Evolutionary conservation across 805 yeast species (phyloP).

Genomic region (Jamesozyma jinghongensis): DNA sequence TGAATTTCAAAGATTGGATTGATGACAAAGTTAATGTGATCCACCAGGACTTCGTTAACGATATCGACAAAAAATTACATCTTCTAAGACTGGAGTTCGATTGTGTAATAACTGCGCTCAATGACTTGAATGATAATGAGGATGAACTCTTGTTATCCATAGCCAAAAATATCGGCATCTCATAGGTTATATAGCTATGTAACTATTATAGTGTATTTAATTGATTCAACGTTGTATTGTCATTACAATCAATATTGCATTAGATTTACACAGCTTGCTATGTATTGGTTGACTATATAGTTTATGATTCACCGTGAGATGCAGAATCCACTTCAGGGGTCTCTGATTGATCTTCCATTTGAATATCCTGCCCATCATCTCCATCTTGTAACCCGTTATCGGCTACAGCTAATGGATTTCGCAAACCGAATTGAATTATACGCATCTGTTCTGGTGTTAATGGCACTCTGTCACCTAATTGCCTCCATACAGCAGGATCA

Average conservation of each 20-base stretch:
- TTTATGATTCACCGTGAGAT: slow-evolving; percentile 1
- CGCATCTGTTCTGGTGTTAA: slow-evolving; percentile 22
- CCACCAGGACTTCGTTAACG: slow-evolving; percentile 39
- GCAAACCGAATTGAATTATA: slow-evolving; percentile 20
- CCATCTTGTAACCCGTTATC: slow-evolving; percentile 2
- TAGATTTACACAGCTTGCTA: no score
- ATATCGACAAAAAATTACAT: slow-evolving; percentile 43
- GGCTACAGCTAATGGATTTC: slow-evolving; percentile 11
- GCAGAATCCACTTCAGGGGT: slow-evolving; percentile 24
- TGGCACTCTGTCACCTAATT: slow-evolving; percentile 11
- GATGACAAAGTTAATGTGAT: slow-evolving; percentile 39
- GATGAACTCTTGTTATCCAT: slow-evolving; percentile 8
- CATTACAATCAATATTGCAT: no score
- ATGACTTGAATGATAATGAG: background rate
- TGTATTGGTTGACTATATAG: background rate
- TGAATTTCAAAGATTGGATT: slow-evolving; percentile 69
- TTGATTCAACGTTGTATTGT: no score
- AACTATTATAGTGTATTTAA: no score
- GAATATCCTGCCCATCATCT: slow-evolving; percentile 2
- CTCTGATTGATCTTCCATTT: slow-evolving; percentile 18
- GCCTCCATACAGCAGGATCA: slow-evolving; percentile 6
- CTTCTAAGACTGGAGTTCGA: slow-evolving; percentile 28
- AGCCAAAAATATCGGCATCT: slow-evolving; percentile 9
- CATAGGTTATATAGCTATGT: no score
- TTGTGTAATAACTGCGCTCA: slow-evolving; percentile 3